Conservation (phyloP, 805 yeast genomes). For the Starmerella gropengiesseri region DNA sequence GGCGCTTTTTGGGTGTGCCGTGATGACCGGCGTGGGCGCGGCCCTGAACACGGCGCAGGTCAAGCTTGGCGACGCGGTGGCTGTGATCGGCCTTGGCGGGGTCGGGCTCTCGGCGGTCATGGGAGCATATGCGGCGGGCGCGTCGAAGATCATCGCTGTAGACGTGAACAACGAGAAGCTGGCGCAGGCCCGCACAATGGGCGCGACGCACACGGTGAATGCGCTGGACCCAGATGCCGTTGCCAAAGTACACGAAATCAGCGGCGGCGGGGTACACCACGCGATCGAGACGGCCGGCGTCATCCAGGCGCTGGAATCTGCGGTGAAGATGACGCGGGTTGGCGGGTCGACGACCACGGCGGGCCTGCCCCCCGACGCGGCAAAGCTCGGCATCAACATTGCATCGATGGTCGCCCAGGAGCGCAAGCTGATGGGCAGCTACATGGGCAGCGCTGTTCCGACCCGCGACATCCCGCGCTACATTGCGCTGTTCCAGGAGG, state of each 20-base stretch:
- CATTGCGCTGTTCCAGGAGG: slow-evolving; percentile 73
- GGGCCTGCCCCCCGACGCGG: slow-evolving; percentile 98
- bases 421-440: slow-evolving; percentile 95
- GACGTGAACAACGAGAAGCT: slow-evolving; percentile 78
- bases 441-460: slow-evolving; percentile 98
- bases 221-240: slow-evolving; percentile 70
- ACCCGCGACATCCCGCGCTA: slow-evolving; percentile 80
- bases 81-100: slow-evolving; percentile 94
- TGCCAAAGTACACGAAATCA: slow-evolving; percentile 61
- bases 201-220: slow-evolving; percentile 91
- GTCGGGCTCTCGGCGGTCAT: slow-evolving; percentile 93
- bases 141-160: slow-evolving; percentile 65
- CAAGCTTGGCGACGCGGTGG: slow-evolving; percentile 81
- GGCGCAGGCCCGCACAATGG: slow-evolving; percentile 75
- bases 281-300: slow-evolving; percentile 99
- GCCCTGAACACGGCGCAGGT: slow-evolving; percentile 89
- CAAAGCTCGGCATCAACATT: slow-evolving; percentile 76
- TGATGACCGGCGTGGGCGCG: slow-evolving; percentile 97
- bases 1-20: slow-evolving; percentile 93
- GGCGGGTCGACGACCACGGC: slow-evolving; percentile 92
- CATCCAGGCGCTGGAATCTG: slow-evolving; percentile 85
- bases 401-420: slow-evolving; percentile 96
- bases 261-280: slow-evolving; percentile 92
- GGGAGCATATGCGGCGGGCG: slow-evolving; percentile 79
- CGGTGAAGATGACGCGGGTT: slow-evolving; percentile 91